These are phyloP conservation scores for Ceratobasidium sp. DNA, from an alignment of 1,284 basidiomycete species.

Conservation along the genomic window DNA sequence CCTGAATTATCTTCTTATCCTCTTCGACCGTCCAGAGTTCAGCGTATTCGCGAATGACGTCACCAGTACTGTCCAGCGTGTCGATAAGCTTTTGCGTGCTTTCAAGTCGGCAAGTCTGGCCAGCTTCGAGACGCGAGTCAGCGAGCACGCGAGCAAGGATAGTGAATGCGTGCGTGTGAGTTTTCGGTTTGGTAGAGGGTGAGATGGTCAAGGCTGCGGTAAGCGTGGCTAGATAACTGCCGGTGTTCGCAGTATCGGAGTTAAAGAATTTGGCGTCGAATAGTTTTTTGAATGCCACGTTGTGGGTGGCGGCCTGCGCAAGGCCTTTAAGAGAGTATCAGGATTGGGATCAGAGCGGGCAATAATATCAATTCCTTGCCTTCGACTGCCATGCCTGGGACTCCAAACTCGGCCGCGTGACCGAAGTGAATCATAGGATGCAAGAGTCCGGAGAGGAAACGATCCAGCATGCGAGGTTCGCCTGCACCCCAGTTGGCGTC, in stretches of 20 bases:
- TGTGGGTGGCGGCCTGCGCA: conserved; percentile 59
- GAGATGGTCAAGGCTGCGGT: conserved; percentile 5
- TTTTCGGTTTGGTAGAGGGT: not conserved
- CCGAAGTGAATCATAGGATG: conserved; percentile 73
- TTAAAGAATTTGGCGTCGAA: conserved; percentile 54
- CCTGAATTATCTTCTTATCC: conserved; percentile 33
- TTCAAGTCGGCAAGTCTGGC: conserved; percentile 29
- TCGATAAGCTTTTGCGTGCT: conserved; percentile 31
- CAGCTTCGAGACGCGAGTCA: not conserved
- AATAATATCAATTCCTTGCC: conserved; percentile 58
- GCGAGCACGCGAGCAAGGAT: conserved; percentile 46
- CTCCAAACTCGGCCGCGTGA: too few relatives aligned
- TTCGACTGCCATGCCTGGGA: conserved; percentile 72
- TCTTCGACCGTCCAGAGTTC: conserved; percentile 37
- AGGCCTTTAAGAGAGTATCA: conserved; percentile 55
- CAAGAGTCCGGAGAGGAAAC: conserved; percentile 70
- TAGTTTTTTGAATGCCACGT: conserved; percentile 51
- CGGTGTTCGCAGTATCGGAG: conserved; percentile 47
- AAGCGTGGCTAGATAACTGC: conserved; percentile 1
- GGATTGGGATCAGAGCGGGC: too few relatives aligned
- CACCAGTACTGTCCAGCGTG: conserved; percentile 35
- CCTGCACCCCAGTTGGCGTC: conserved; percentile 64
- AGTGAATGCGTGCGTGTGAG: conserved; percentile 42
- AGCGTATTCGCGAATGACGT: conserved; percentile 46
- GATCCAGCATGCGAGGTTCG: conserved; percentile 70